Evolutionary conservation across 345 rosid genomes (phyloP), one percentile per base, ranked within the genome.

Genomic region (Heritiera fomes): DNA sequence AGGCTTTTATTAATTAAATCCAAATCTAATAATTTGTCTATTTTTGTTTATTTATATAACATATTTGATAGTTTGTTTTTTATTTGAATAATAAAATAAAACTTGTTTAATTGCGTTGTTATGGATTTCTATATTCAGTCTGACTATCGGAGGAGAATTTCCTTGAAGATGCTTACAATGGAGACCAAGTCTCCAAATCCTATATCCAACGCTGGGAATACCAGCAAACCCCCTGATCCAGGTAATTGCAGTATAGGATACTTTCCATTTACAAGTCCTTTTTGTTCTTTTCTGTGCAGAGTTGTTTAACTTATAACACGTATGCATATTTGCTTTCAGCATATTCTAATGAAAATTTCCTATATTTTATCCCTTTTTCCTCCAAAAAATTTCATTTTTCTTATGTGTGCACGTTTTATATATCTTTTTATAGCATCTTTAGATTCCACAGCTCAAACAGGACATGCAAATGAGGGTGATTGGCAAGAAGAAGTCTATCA

Each of bases 91-190:
- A 46, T 58, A 45, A 59, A 11, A 9, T 63, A 45, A 15, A 49
- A 49, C 11, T 15, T 28, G 28, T 55, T 62, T 28, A 6, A 1
- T 46, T 43, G 30, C 1, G 11, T 2, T 78, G 12, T 50, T 77
- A 15, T 30, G 71, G 56, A 7, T 71, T n/a, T 67, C 7, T 68
- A 28, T 20, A 79, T 84, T 63, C 86, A 94, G 97, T 20, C 75
- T 9, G 97, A 94, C 79, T 93, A 91, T 84, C 7, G 93, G 45
- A 84, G 83, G 77, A 94, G 78, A 82, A 89, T 94, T 79, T 75
- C 82, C 15, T 43, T 83, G 79, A 89, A 84, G 87, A 83, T 92
- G 90, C 81, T 80, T 50, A 64, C 85, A 40, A 77, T 84, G 78
- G 92, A 87, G 75, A 79, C 60, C 74, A 89, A 82, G 82, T 85